Evolutionary conservation across 371 early-diverging fungal species (phyloP), one percentile per base, ranked within the genome.

Genomic region (Encephalitozoon intestinalis): DNA sequence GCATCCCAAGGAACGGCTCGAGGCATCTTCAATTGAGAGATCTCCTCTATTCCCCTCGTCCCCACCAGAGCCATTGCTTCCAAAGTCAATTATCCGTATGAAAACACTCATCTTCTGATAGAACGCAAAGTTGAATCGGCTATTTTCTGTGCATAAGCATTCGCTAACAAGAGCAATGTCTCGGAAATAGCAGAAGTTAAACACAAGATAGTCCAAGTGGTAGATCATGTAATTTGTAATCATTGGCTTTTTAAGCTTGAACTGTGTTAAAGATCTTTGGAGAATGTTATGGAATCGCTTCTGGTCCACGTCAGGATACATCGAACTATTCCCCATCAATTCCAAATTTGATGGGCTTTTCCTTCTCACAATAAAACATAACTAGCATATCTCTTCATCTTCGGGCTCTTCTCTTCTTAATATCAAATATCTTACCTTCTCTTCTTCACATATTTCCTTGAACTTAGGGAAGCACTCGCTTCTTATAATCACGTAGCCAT

Each of bases 381-480:
- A 6, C 58, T 72, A 76, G 49, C 67, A 72, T 40, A 76, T 70
- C 30, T 76, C 72, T 25, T 76, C 76, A 49, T 69, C 70, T 11
- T 63, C 72, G 15, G 49, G 73, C 25, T 76, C 76, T n/a, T 58
- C 72, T 23, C 53, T 49, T 18, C 34, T n/a, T 18, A 63, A n/a
- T 30, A 76, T 70, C 12, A 41, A 39, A 31, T 44, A 76, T 31
- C 34, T 69, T 25, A 72, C 41, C 34, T 41, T n/a, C 18, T 53
- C 70, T 12, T 21, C n/a, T 7, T 54, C 30, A 39, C 76, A 76
- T 26, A 50, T 28, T 21, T 43, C 34, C 41, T 39, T 63, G 37
- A 76, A 76, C 0, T 21, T 53, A 1, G 72, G 72, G 39, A 72
- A 64, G 49, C 28, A 41, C 43, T 76, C 71, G 41, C 53, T 72